A percentile compares a stretch with the other conserved stretches of the same genome.
phyloP scores from a whole-genome alignment of 2,329 filamentous ascomycete genomes.

The Ascochyta viciae-villosae region DNA sequence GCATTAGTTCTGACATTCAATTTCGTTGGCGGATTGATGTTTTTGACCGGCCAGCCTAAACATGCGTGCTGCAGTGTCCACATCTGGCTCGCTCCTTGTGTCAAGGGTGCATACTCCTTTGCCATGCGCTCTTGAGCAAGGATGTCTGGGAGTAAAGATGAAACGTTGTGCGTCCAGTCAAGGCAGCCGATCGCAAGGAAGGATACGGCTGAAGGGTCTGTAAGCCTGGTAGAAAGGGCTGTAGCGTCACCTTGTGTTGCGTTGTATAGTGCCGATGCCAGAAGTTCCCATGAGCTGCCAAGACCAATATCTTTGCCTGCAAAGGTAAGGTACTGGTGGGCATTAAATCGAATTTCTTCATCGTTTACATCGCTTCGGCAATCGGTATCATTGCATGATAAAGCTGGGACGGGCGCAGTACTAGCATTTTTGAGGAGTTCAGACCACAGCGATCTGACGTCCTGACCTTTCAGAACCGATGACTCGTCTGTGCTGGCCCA shows the following conservation, averaged over 20 bases:
- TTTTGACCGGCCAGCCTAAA: slow-evolving; percentile 50
- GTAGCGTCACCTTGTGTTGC: slow-evolving; percentile 51
- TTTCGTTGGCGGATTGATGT: slow-evolving; percentile 46
- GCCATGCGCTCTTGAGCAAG: slow-evolving; percentile 39
- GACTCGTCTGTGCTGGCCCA: slow-evolving; percentile 44
- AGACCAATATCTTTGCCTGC: background rate
- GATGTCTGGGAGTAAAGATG: slow-evolving; percentile 26
- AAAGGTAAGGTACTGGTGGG: slow-evolving; percentile 9
- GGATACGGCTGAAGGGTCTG: slow-evolving; percentile 26
- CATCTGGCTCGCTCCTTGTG: slow-evolving; percentile 43
- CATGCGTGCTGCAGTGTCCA: slow-evolving; percentile 49
- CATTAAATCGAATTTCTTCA: slow-evolving; percentile 40
- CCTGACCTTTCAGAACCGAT: slow-evolving; percentile 42
- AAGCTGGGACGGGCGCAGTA: slow-evolving; percentile 46
- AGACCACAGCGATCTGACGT: slow-evolving; percentile 29
- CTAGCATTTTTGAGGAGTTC: slow-evolving; percentile 41
- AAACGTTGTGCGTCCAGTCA: slow-evolving; percentile 45
- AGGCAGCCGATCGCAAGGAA: slow-evolving; percentile 49
- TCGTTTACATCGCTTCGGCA: slow-evolving; percentile 35
- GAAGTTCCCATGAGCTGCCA: background rate
- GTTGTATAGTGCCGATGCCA: slow-evolving; percentile 22
- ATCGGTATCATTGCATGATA: slow-evolving; percentile 36
- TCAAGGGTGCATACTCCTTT: slow-evolving; percentile 45
- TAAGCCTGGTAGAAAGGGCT: slow-evolving; percentile 34
- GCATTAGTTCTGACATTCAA: slow-evolving; percentile 32